Evolutionary conservation across 164 flowering plant species (phyloP), one percentile per base, ranked within the genome.

Genomic region (Platanus orientalis): DNA sequence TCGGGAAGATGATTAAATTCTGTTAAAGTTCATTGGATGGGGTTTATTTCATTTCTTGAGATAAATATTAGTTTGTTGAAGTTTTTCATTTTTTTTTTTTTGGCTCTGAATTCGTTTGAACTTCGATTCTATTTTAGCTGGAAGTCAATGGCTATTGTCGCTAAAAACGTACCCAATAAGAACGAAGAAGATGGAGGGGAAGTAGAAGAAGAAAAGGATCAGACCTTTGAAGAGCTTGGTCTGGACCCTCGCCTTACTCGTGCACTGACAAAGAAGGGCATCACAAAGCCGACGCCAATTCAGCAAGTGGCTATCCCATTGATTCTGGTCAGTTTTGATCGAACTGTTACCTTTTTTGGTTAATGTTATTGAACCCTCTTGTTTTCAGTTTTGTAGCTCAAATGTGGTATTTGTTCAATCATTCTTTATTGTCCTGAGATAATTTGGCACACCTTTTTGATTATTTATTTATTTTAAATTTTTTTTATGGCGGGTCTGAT

Each of bases 241-340:
- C 70, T 94, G 59, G 99, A 91, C 66, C 77, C 88, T 54, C 89
- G 99, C 49, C 69, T 91, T 11, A 54, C 86, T 55, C 95, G 86
- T 12, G 92, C 97, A 36, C 66, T 94, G 9, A 73, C 53, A 34
- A 89, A 94, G 74, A 91, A 94, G 61, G 75, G 73, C 19, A 79
- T 91, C 45, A 49, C 72, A 1, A 86, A 80, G 45, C 96, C 99
- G 4, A 89, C 96, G 2, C 96, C 92, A 27, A 91, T 91, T 48
- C 99, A 94, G 52, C 73, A 59, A 6, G 78, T 66, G 13, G 93
- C 93, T 0, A 81, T 94, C 27, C 99, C 97, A 45, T 69, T 84
- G 23, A 85, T 94, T 45, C 74, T 94, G 20, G 97, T 93, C 13
- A 66, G 79, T 61, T 63, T 25, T 29, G 13, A 5, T 2, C 10